These are phyloP conservation scores for Chlorella sp. DNA, from an alignment of 139 green algal species.

Conservation along the genomic window DNA sequence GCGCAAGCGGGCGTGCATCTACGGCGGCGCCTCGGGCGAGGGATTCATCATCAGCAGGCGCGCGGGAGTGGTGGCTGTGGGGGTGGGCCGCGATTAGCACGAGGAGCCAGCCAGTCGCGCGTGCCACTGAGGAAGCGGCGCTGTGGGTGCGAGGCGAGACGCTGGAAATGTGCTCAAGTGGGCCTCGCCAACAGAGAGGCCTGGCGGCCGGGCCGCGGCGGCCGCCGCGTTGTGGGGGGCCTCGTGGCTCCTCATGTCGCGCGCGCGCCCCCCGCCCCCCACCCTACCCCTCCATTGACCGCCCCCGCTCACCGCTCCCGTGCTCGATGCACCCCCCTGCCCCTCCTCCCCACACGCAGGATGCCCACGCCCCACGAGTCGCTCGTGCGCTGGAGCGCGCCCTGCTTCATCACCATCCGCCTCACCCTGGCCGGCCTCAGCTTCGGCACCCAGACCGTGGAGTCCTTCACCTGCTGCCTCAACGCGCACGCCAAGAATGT, in stretches of 20 bases:
- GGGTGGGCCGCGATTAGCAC: background rate
- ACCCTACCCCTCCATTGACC: background rate
- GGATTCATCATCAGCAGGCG: conserved; percentile 1
- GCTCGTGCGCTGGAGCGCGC: background rate
- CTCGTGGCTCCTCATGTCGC: background rate
- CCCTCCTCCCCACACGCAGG: background rate
- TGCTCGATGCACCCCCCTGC: no score
- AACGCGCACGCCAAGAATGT: background rate
- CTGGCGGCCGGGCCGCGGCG: background rate
- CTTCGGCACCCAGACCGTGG: background rate
- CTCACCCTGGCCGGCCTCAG: background rate
- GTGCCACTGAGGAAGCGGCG: background rate
- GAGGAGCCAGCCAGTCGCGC: background rate
- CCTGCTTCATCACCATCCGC: background rate
- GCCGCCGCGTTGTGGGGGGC: no score
- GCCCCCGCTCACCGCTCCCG: no score
- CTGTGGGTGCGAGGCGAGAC: background rate
- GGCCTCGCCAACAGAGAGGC: background rate
- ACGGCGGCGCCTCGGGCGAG: background rate
- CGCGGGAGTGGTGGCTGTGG: background rate
- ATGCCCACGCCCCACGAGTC: background rate
- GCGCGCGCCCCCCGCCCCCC: no score
- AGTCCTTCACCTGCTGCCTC: background rate
- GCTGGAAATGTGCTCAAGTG: background rate
- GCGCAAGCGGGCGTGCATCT: background rate